Base-by-base conservation (phyloP, 306 rosid species). In the Adenanthera pavonina region DNA sequence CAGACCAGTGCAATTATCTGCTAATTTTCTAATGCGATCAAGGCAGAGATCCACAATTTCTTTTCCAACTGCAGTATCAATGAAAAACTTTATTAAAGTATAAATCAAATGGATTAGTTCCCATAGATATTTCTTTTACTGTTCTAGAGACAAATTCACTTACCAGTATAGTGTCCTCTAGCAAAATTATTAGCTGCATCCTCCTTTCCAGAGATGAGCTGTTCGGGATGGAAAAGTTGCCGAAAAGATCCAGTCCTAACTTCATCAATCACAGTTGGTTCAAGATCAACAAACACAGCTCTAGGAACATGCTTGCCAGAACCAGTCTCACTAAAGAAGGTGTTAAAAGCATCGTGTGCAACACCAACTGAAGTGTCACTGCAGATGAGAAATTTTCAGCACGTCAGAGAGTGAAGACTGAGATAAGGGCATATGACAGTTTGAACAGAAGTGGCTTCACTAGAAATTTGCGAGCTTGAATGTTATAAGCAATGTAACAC, bases 141-240 rank as follows among this genome's bases (percentile, higher is more conserved):
- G 19, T 69, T 69, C 38, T 46, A 69, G 40, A 69, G 46, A 46
- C 74, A 69, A 69, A 25, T 20, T 44, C 54, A 33, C 74, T 46
- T 44, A 90, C 97, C 92, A 0, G 99, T 95, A 81, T 95, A 95
- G 76, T 95, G 99, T 5, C 99, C 99, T 47, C 99, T 85, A 3
- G 99, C 99, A 77, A 95, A 95, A 83, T 95, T 95, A 89, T 95
- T 95, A 17, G 99, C 99, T 36, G 99, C 99, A 66, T 95, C 99
- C 80, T 95, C 99, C 83, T 95, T 95, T 65, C 99, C 99, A 82
- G 99, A 93, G 80, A 95, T 95, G 73, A 95, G 97, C 81, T 95
- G 98, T 71, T 95, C 98, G 0, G 98, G 98, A 82, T 95, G 98
- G 81, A 95, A 95, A 59, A 95, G 98, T 38, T 95, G 99, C 66